These are phyloP conservation scores for Actinomortierella ambigua DNA, from an alignment of 371 early-diverging fungal genomes.

Conservation along the genomic window DNA sequence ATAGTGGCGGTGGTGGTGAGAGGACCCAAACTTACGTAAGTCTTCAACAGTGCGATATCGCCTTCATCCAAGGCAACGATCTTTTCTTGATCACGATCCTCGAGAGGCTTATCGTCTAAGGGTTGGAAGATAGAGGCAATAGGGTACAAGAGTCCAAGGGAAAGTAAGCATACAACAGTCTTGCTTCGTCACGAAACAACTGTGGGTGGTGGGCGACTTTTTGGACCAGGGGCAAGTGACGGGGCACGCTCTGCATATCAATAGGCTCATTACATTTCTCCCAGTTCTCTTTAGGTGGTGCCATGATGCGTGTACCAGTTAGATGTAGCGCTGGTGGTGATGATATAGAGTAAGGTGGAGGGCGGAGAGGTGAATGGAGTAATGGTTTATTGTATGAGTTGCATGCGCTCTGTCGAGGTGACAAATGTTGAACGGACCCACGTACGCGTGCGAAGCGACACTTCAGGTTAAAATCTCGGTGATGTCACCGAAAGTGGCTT, in stretches of 20 bases:
- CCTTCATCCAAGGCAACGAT: constrained; percentile 96
- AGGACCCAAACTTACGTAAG: constrained; percentile 69
- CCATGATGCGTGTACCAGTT: constrained; percentile 19
- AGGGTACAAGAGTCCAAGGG: no score
- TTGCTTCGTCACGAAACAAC: no score
- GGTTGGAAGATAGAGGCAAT: neutral
- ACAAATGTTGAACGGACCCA: no score
- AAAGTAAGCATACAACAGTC: neutral
- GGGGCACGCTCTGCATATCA: neutral
- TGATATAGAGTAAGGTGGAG: neutral
- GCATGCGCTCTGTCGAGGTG: no score
- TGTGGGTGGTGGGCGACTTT: neutral
- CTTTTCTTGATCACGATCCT: constrained; percentile 85
- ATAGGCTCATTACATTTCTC: constrained; percentile 80
- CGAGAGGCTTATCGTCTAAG: constrained; percentile 80
- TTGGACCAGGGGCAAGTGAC: neutral
- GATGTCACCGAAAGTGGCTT: no score
- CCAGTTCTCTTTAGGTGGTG: constrained; percentile 85
- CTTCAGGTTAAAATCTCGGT: constrained; percentile 57
- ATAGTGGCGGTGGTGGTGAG: neutral
- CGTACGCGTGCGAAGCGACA: constrained; percentile 25
- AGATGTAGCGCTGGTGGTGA: neutral
- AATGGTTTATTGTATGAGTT: no score
- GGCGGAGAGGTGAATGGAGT: neutral
- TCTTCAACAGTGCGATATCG: constrained; percentile 94